Evolutionary conservation across 2,329 filamentous ascomycete genomes (phyloP).

Genomic region (Diaporthe sp.): DNA sequence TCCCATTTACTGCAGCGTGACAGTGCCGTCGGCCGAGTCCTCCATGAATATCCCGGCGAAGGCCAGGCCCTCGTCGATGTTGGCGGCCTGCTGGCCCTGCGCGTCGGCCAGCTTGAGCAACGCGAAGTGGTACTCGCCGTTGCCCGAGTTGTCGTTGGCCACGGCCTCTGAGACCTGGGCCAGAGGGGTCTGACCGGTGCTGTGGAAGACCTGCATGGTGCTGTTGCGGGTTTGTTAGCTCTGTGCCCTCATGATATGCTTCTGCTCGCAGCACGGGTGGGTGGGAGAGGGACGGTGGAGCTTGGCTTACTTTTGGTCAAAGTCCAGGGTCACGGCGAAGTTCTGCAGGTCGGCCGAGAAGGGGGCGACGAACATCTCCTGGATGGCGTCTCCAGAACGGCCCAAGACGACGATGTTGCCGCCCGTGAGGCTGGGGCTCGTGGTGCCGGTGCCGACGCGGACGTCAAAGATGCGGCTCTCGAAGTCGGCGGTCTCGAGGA

Average conservation of each 20-base stretch:
- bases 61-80: constrained; percentile 50
- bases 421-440: constrained; percentile 46
- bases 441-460: constrained; percentile 49
- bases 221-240: neutral
- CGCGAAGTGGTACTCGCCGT: constrained; percentile 61
- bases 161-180: constrained; percentile 52
- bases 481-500: constrained; percentile 43
- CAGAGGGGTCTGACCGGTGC: constrained; percentile 53
- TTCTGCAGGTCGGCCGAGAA: constrained; percentile 31
- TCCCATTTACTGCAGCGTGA: constrained; percentile 38
- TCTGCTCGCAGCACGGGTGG: neutral
- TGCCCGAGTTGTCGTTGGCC: constrained; percentile 55
- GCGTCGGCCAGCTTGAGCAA: constrained; percentile 57
- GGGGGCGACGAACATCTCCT: constrained; percentile 37
- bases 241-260: neutral
- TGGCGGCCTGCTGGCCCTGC: constrained; percentile 49
- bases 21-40: constrained; percentile 42
- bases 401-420: constrained; percentile 44
- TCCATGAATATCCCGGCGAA: constrained; percentile 54
- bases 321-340: constrained; percentile 34
- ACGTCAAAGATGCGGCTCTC: constrained; percentile 41
- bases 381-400: constrained; percentile 8
- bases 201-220: constrained; percentile 55
- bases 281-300: neutral
- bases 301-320: constrained; percentile 31